A percentile compares a stretch with the other conserved stretches of the same genome.
These are phyloP conservation scores for Aspergillus avenaceus DNA, from an alignment of 495 filamentous ascomycete species.

Conservation along the genomic window DNA sequence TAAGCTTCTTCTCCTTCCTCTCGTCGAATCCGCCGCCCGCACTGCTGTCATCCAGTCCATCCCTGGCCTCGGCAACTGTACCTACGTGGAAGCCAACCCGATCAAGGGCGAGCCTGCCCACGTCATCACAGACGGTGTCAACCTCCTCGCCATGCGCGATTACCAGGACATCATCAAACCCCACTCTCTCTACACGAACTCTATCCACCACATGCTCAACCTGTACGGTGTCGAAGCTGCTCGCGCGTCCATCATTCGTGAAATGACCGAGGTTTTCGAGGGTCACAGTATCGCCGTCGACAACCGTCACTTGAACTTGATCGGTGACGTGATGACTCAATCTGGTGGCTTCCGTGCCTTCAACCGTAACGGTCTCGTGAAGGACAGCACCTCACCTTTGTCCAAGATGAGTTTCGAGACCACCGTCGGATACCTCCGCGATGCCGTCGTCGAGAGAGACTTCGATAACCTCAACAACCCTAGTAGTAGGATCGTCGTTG, in stretches of 20 bases:
- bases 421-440: conserved; percentile 85
- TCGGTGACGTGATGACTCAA: conserved; percentile 94
- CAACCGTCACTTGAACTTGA: conserved; percentile 87
- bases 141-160: conserved; percentile 83
- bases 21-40: conserved; percentile 75
- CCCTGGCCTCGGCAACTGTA: conserved; percentile 64
- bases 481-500: conserved; percentile 83
- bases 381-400: conserved; percentile 78
- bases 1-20: conserved; percentile 87
- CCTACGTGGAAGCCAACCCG: conserved; percentile 63
- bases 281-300: conserved; percentile 94
- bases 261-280: conserved; percentile 82
- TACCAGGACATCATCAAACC: conserved; percentile 84
- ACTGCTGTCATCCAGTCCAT: conserved; percentile 85
- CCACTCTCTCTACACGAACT: conserved; percentile 85
- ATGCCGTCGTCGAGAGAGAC: conserved; percentile 84
- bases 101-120: conserved; percentile 49
- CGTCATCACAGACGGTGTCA: conserved; percentile 80
- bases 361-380: conserved; percentile 77
- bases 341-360: conserved; percentile 84
- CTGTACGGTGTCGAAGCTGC: conserved; percentile 93
- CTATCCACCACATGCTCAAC: conserved; percentile 76
- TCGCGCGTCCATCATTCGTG: conserved; percentile 76
- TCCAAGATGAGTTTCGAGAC: conserved; percentile 99
- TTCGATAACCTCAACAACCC: conserved; percentile 84